Percentiles rank a stretch among this genome's conserved stretches.
phyloP scores from a whole-genome alignment of 2,329 filamentous ascomycete genomes.

The Venturia pyrina region DNA sequence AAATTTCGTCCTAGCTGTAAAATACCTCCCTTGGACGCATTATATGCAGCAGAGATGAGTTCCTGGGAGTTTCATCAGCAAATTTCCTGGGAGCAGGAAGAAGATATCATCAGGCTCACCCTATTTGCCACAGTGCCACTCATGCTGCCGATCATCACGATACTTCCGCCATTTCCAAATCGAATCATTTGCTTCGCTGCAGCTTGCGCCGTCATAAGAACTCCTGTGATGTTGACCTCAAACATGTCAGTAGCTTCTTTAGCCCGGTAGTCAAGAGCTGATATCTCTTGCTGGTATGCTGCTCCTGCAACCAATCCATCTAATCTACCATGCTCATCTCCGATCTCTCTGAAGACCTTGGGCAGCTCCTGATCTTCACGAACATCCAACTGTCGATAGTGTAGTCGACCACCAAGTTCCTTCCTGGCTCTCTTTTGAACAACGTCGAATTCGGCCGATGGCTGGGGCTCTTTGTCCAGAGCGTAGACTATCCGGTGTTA shows the following conservation, averaged over 20 bases:
- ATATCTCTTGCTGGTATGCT: slow-evolving; percentile 20
- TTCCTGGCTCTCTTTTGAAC: slow-evolving; percentile 25
- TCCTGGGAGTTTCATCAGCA: not conserved
- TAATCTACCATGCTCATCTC: slow-evolving; percentile 16
- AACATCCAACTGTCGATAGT: slow-evolving; percentile 39
- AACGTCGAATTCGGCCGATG: slow-evolving; percentile 32
- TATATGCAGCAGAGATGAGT: slow-evolving; percentile 5
- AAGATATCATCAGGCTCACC: slow-evolving; percentile 18
- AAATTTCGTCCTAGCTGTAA: slow-evolving; percentile 34
- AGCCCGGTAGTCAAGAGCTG: slow-evolving; percentile 25
- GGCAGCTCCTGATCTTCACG: slow-evolving; percentile 25
- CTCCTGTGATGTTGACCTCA: slow-evolving; percentile 40
- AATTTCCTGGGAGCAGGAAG: not conserved
- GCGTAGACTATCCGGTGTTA: slow-evolving; percentile 24
- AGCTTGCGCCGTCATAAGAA: slow-evolving; percentile 38
- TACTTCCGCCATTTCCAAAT: slow-evolving; percentile 34
- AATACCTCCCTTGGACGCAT: slow-evolving; percentile 34
- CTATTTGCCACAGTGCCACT: slow-evolving; percentile 41
- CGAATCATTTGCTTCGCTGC: slow-evolving; percentile 40
- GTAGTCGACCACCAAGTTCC: slow-evolving; percentile 30
- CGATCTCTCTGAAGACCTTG: slow-evolving; percentile 19
- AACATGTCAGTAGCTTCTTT: slow-evolving; percentile 34
- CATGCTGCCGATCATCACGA: slow-evolving; percentile 43
- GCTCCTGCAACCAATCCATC: slow-evolving; percentile 24
- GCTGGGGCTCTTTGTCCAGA: slow-evolving; percentile 35